phyloP scores from a whole-genome alignment of 2,329 filamentous ascomycete genomes.

The Cercospora brassicicola region DNA sequence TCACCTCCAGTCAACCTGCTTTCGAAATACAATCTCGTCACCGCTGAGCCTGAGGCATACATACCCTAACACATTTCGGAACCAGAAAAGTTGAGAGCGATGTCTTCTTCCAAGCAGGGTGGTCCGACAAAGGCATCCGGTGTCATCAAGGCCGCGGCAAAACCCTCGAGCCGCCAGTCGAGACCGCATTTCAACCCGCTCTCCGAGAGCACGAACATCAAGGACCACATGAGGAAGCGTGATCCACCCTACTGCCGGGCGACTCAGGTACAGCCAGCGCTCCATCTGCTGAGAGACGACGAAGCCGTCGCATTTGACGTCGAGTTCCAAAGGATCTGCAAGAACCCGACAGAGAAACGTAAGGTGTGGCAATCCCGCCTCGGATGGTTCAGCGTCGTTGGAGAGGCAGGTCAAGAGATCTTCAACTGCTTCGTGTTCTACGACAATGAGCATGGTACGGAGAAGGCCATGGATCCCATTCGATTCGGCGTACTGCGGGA shows the following conservation, averaged over 20 bases:
- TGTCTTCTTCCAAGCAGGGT: not conserved
- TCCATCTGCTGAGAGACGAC: not conserved
- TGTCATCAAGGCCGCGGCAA: not conserved
- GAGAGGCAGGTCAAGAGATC: conserved; percentile 12
- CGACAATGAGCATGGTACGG: not conserved
- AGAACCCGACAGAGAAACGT: not conserved
- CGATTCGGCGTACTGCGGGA: not conserved
- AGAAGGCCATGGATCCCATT: not conserved
- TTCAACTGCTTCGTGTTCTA: conserved; percentile 8
- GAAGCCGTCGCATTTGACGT: not conserved
- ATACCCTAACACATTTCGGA: not conserved
- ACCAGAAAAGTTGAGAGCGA: not conserved
- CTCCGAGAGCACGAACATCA: not conserved
- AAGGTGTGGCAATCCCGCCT: not conserved
- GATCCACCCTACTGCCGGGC: not conserved
- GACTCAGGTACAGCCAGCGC: not conserved
- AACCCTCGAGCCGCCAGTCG: not conserved
- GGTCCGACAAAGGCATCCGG: not conserved
- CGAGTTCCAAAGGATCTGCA: not conserved
- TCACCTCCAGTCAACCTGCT: not conserved
- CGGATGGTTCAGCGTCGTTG: not conserved
- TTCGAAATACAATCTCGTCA: not conserved
- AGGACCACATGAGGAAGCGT: not conserved
- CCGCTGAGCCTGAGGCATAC: not conserved
- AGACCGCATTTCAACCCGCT: not conserved